Evolutionary conservation across 441 rosid species (phyloP), one percentile per base, ranked within the genome.

Genomic region (Biscutella auriculata): DNA sequence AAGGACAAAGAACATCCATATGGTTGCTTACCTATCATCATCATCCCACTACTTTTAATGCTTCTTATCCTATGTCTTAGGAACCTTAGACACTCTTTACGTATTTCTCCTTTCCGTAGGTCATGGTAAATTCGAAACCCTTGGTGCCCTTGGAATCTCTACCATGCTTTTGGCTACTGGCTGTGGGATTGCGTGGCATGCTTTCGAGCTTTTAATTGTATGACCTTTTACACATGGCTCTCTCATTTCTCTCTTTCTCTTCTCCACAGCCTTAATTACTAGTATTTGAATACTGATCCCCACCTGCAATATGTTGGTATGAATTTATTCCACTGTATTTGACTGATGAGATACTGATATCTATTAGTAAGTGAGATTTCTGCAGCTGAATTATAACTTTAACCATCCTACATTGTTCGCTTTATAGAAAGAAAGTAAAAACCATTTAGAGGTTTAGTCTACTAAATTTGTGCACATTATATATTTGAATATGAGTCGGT

Each of bases 1-100:
- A 88, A 78, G 73, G 98, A 88, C 79, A 62, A 82, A 73, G 88
- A 88, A 63, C 97, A 92, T 65, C 98, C 98, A 29, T 92, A 88
- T 77, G 97, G 98, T 92, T 76, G 61, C 75, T 69, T 35, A 67
- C 63, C 50, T 49, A 1, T n/a, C n/a, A n/a, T n/a, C n/a, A n/a
- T n/a, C n/a, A n/a, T n/a, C n/a, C n/a, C n/a, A n/a, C n/a, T n/a
- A n/a, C n/a, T n/a, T n/a, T n/a, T n/a, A n/a, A n/a, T n/a, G n/a
- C n/a, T n/a, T n/a, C n/a, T n/a, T n/a, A n/a, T n/a, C n/a, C n/a
- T n/a, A n/a, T n/a, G n/a, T n/a, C n/a, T n/a, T n/a, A n/a, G n/a
- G n/a, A n/a, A n/a, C n/a, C n/a, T n/a, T n/a, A n/a, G n/a, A n/a
- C n/a, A n/a, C n/a, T n/a, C n/a, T n/a, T n/a, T n/a, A n/a, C n/a